Base-by-base conservation (phyloP, 805 yeast species). In the Starmerella potacharoeniae region DNA sequence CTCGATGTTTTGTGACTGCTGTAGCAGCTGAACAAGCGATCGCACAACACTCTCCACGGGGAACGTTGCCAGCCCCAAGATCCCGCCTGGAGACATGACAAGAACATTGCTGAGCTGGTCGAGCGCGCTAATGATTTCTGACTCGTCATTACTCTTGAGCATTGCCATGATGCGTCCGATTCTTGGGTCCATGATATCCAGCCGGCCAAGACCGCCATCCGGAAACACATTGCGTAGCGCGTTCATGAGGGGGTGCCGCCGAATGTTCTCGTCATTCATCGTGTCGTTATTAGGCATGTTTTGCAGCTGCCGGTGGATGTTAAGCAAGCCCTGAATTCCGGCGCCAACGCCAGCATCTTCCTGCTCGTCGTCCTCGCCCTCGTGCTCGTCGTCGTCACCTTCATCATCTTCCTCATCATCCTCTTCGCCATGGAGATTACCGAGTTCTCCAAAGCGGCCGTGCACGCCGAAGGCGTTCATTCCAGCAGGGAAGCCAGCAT, bases 1-100 rank as follows among this genome's bases (percentile, higher is more conserved):
- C 64, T 91, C 96, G 49, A 86, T 70, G 22, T 80, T 85, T 33
- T 81, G 75, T 6, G 62, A 44, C 57, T 80, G 81, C 14, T 73
- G 73, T 65, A 91, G 69, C 7, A 88, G 75, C 2, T 68, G 67
- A 0, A 84, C 78, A 45, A 90, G 68, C 14, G 77, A 76, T 34
- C 71, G 72, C 0, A 85, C 71, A 29, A 88, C 65, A 51, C 72
- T 74, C 49, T 73, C 76, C 0, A 83, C 73, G 0, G 95, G 88
- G 8, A 90, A 71, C 2, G 59, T 16, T 2, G 51, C 11, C 8
- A 37, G 47, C 16, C 64, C 62, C 37, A 58, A 46, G 29, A 69
- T 67, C 34, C 67, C 72, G 11, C 63, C 43, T 8, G 40, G 59
- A n/a, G 67, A 62, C 51, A 69, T 61, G 7, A 70, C 63, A 41